Conservation (phyloP, 2,329 filamentous ascomycete genomes). For the Alternaria sp. region DNA sequence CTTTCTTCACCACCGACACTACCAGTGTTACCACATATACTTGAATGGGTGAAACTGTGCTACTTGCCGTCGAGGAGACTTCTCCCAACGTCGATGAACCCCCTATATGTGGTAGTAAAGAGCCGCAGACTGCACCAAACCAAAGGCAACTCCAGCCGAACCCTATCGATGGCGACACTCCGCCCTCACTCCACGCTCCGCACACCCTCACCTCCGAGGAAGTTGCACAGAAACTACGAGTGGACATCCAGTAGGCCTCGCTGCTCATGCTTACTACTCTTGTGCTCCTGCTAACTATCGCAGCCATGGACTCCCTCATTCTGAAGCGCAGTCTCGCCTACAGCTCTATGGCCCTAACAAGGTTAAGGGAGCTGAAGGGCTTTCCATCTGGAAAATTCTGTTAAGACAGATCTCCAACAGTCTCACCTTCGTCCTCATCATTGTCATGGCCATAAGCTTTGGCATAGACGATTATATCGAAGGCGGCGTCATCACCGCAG, state of each 20-base stretch:
- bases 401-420: conserved; percentile 80
- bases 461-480: conserved; percentile 71
- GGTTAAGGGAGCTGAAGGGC: conserved; percentile 74
- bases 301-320: conserved; percentile 67
- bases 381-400: conserved; percentile 78
- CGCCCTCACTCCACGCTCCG: conserved; percentile 41
- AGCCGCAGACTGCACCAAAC: conserved; percentile 39
- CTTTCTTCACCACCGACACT: conserved; percentile 41
- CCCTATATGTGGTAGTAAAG: conserved; percentile 54
- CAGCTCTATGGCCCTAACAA: conserved; percentile 73
- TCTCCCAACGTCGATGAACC: conserved; percentile 52
- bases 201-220: conserved; percentile 50
- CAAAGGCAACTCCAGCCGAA: conserved; percentile 36
- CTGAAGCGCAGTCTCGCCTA: conserved; percentile 72
- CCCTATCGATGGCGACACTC: conserved; percentile 29
- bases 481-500: conserved; percentile 68
- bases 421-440: conserved; percentile 74
- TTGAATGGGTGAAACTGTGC: conserved; percentile 56
- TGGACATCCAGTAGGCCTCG: conserved; percentile 46
- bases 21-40: conserved; percentile 49
- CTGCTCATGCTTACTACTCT: not conserved
- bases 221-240: conserved; percentile 49
- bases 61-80: conserved; percentile 53
- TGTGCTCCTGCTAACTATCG: conserved; percentile 29
- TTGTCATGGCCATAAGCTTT: conserved; percentile 74